Base-by-base conservation (phyloP, 805 yeast species). In the Schizosaccharomyces osmophilus region DNA sequence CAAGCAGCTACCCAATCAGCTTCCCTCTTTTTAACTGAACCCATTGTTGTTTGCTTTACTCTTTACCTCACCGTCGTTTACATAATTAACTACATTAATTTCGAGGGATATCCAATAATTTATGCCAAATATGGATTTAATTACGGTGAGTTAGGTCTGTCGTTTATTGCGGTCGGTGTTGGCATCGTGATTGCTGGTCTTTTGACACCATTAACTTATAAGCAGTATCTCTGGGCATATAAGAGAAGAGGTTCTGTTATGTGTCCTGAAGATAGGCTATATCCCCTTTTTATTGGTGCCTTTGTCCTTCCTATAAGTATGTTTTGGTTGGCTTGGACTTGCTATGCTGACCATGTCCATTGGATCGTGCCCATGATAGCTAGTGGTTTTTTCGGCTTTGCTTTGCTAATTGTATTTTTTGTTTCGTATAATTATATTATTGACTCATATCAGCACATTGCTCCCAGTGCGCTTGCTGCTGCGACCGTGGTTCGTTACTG, bases 381-480 rank as follows among this genome's bases (percentile, higher is more conserved):
- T 0, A 89, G 88, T 66, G 78, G 51, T 2, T 24, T 71, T 54
- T 71, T 67, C 62, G 74, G 74, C 5, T 62, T 66, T 24, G 77
- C 77, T 2, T 72, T 75, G 17, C 68, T 73, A 6, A 66, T 73
- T 62, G 67, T 73, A 39, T 73, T 75, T 63, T 67, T 74, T 54
- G 76, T 76, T 8, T 71, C 74, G 8, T 69, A 75, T 66, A 73
- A 73, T 71, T 68, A 68, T 61, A 62, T 75, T 48, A 68, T 75
- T 31, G 78, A 75, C 62, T 75, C 74, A 36, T 76, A 75, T 66
- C 72, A 78, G 65, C 67, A 73, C 13, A 72, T 68, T 41, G 82
- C 85, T 45, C 94, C 94, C 0, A 81, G 87, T n/a, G 87, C 89
- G 2, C 70, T 86, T 63, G 90, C 93, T 43, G 90, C 93, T 8